These are phyloP conservation scores for Colletotrichum sp. DNA, from an alignment of 2,329 filamentous ascomycete genomes.

Conservation along the genomic window DNA sequence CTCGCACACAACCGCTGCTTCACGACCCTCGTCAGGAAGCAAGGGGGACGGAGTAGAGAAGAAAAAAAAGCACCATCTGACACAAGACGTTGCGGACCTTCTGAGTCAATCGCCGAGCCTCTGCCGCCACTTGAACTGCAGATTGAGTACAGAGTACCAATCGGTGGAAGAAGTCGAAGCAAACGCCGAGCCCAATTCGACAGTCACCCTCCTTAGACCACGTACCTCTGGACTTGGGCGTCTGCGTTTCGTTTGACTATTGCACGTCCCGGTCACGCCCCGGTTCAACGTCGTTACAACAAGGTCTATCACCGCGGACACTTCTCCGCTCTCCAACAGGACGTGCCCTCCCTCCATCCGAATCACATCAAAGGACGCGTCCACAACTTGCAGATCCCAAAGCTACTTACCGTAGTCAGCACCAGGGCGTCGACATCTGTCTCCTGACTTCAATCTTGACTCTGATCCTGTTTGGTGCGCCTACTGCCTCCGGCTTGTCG, in stretches of 20 bases:
- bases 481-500: neutral
- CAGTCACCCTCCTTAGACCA: neutral
- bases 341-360: neutral
- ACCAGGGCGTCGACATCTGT: neutral
- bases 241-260: neutral
- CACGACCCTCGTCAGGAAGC: neutral
- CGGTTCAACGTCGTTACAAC: neutral
- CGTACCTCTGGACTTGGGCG: neutral
- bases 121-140: neutral
- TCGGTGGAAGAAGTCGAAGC: neutral
- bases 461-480: neutral
- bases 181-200: neutral
- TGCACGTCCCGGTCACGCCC: neutral
- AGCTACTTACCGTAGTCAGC: neutral
- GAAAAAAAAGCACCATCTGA: neutral
- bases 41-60: neutral
- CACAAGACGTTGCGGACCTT: neutral
- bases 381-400: conserved; percentile 1
- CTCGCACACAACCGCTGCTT: neutral
- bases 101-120: conserved; percentile 2
- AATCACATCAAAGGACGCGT: neutral
- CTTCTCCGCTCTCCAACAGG: neutral
- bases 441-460: neutral
- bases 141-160: neutral
- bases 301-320: neutral